These are phyloP conservation scores for Apiospora kogelbergensis DNA, from an alignment of 2,329 filamentous ascomycete genomes.

Conservation along the genomic window DNA sequence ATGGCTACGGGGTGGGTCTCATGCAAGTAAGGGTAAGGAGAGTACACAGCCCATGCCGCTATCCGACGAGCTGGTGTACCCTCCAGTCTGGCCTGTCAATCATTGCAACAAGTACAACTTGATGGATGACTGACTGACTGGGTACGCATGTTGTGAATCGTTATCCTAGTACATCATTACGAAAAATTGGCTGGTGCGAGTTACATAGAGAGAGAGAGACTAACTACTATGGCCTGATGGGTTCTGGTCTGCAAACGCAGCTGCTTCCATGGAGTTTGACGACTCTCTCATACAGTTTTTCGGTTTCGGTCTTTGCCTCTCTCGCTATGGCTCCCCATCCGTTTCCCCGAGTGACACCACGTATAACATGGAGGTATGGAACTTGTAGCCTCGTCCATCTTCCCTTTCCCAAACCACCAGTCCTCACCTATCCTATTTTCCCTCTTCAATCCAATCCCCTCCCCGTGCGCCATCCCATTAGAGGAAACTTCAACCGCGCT, in stretches of 20 bases:
- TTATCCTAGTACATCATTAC: neutral
- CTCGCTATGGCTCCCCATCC: neutral
- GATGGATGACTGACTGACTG: neutral
- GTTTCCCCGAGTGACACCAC: constrained; percentile 21
- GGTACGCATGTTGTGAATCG: neutral
- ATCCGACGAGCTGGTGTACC: neutral
- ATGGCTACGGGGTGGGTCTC: neutral
- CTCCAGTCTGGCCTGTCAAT: neutral
- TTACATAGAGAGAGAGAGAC: neutral
- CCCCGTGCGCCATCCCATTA: constrained; percentile 15
- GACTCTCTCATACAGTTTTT: neutral
- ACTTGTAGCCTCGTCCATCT: constrained; percentile 28
- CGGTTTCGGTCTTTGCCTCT: neutral
- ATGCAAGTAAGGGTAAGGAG: neutral
- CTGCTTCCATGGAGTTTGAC: neutral
- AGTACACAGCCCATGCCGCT: neutral
- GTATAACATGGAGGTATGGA: constrained; percentile 32
- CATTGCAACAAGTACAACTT: neutral
- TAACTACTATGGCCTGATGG: neutral
- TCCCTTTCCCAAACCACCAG: neutral
- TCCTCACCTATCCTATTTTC: constrained; percentile 11
- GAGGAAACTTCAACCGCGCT: constrained; percentile 15
- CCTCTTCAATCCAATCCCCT: constrained; percentile 18
- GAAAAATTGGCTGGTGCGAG: neutral
- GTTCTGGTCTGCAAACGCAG: neutral